Evolutionary conservation across 2,329 filamentous ascomycete genomes (phyloP).

Genomic region (Camptophora hylomeconis): DNA sequence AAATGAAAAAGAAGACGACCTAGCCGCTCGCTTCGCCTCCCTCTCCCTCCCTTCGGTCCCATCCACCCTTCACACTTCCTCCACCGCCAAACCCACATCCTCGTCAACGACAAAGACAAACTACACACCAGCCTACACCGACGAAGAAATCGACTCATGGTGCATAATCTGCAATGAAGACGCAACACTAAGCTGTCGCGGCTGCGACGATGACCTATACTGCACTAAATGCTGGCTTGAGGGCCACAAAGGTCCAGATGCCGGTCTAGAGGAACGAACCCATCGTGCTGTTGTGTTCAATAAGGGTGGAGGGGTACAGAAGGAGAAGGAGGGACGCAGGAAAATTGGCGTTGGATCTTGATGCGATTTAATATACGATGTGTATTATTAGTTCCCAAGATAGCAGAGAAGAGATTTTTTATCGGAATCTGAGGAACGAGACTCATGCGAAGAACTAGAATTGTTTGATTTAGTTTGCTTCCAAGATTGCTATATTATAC

Average conservation of each 20-base stretch:
- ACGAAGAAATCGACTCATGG: constrained; percentile 64
- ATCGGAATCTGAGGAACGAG: too few relatives aligned
- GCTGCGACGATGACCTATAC: constrained; percentile 61
- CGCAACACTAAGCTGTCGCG: constrained; percentile 57
- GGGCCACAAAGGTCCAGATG: constrained; percentile 58
- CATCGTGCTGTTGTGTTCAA: constrained; percentile 54
- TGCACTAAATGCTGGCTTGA: constrained; percentile 70
- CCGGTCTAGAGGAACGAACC: constrained; percentile 55
- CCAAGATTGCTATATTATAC: too few relatives aligned
- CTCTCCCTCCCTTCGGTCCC: constrained; percentile 19
- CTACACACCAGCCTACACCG: constrained; percentile 34
- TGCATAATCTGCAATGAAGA: constrained; percentile 75
- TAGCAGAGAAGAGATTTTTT: too few relatives aligned
- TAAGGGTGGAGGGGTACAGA: constrained; percentile 15
- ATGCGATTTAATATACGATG: too few relatives aligned
- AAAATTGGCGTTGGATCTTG: too few relatives aligned
- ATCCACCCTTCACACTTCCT: constrained; percentile 3
- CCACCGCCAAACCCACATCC: constrained; percentile 2
- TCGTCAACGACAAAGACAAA: constrained; percentile 11
- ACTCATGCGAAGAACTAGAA: too few relatives aligned
- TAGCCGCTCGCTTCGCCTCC: constrained; percentile 15
- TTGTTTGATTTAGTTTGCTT: too few relatives aligned
- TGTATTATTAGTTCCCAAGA: too few relatives aligned
- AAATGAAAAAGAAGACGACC: constrained; percentile 11
- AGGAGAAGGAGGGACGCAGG: constrained; percentile 8